Conservation (phyloP, 495 filamentous ascomycete species). For the Penicillium riverlandense region DNA sequence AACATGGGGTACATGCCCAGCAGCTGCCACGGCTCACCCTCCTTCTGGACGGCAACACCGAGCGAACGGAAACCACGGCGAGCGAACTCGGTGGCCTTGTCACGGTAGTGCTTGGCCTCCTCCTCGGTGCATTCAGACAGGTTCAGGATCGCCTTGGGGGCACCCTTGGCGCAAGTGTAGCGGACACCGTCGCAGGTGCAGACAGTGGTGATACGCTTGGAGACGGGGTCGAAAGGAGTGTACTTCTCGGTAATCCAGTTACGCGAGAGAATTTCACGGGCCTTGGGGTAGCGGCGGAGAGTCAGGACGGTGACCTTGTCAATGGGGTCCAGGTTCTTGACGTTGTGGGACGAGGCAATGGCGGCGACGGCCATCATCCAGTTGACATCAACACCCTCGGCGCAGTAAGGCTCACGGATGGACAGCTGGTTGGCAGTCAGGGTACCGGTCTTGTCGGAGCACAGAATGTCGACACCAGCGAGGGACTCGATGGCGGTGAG, state of each 20-base stretch:
- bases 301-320: slow-evolving; percentile 72
- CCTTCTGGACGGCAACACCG: slow-evolving; percentile 65
- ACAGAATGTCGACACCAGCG: slow-evolving; percentile 69
- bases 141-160: slow-evolving; percentile 65
- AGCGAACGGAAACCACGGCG: slow-evolving; percentile 77
- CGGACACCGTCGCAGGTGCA: slow-evolving; percentile 59
- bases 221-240: slow-evolving; percentile 72
- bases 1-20: slow-evolving; percentile 75
- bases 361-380: slow-evolving; percentile 76
- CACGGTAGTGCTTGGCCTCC: slow-evolving; percentile 56
- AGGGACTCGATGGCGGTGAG: slow-evolving; percentile 70
- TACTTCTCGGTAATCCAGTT: slow-evolving; percentile 71
- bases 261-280: slow-evolving; percentile 58
- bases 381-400: slow-evolving; percentile 68
- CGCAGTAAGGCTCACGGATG: slow-evolving; percentile 69
- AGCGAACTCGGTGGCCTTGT: slow-evolving; percentile 67
- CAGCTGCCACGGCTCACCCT: slow-evolving; percentile 59
- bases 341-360: slow-evolving; percentile 68
- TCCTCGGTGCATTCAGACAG: slow-evolving; percentile 58
- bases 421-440: slow-evolving; percentile 69
- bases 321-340: slow-evolving; percentile 71
- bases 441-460: slow-evolving; percentile 75
- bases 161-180: slow-evolving; percentile 66
- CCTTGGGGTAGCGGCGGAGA: slow-evolving; percentile 66
- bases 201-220: slow-evolving; percentile 67